Evolutionary conservation across 192 early-diverging fungal species (phyloP).

Genomic region (Backusella circina): DNA sequence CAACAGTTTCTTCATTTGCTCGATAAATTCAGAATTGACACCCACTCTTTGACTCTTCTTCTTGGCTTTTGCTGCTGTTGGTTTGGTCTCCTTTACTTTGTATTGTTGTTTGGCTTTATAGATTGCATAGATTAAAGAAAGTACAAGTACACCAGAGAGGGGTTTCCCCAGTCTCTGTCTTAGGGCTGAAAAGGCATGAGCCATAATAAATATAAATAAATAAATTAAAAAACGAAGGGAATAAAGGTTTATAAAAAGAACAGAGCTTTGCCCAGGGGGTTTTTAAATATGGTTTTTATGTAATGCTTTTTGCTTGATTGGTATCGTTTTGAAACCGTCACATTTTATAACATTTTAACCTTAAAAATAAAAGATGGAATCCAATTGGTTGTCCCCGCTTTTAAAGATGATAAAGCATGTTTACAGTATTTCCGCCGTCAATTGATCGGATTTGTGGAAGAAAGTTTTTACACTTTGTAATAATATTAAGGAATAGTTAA

Average conservation of each 20-base stretch:
- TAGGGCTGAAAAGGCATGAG: slow-evolving; percentile 7
- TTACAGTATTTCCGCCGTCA: no score
- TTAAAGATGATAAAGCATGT: no score
- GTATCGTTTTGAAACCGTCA: background rate
- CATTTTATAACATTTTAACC: background rate
- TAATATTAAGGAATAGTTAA: no score
- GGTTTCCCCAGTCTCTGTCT: background rate
- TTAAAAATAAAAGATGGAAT: background rate
- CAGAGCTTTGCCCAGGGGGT: background rate
- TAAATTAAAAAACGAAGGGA: background rate
- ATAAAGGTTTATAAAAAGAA: background rate
- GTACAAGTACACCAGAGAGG: background rate
- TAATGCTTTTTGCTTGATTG: background rate
- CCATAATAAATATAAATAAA: slow-evolving; percentile 15
- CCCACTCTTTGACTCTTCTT: slow-evolving; percentile 38
- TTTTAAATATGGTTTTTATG: background rate
- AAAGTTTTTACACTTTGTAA: no score
- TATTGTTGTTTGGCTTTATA: slow-evolving; percentile 5
- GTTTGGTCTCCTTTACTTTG: background rate
- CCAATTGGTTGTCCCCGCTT: background rate
- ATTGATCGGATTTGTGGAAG: no score
- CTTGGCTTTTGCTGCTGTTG: background rate
- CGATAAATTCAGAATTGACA: slow-evolving; percentile 53
- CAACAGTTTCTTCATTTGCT: slow-evolving; percentile 51
- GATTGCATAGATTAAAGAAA: slow-evolving; percentile 11